Base-by-base conservation (phyloP, 257 asterid genomes). In the Scutellaria galericulata region DNA sequence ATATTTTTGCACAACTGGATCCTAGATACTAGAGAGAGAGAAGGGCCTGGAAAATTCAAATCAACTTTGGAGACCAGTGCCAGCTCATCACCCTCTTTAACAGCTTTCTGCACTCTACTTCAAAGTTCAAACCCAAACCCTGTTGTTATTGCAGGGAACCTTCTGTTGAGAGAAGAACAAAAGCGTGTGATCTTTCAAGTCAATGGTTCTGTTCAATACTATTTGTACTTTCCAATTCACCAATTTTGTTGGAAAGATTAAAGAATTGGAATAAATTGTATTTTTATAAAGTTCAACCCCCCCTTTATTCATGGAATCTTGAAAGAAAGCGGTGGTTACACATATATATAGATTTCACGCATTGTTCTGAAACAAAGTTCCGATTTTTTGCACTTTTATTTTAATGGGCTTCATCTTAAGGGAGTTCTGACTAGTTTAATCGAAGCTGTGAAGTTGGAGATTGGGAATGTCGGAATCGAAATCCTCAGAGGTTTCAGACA, bases 391-490 rank as follows among this genome's bases (percentile, higher is more conserved):
- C 61, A 62, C 15, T 57, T 59, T 63, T 73, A 64, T 60, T 15
- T 7, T 0, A 47, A 47, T 9, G 52, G 52, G 52, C 11, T 10
- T 39, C n/a, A 37, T 65, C 27, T 50, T 47, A 8, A 9, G 12
- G 37, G 37, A 31, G 37, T 31, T 31, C 37, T 31, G 37, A 31
- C 37, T 3, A 22, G 55, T 40, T 68, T 55, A 22, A 18, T 46
- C 45, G 7, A 42, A 63, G 56, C 12, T 55, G 18, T 69, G 71
- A 51, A 22, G 60, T 44, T 65, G 15, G 27, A 58, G 20, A 20
- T 1, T 18, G 73, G 35, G 53, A 22, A 77, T 90, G 90, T 78
- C 90, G 59, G 90, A 80, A 67, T 81, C 85, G 48, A 68, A 80
- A 58, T 24, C 81, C 41, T 14, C 71, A 18, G 80, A 54, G 52